These are phyloP conservation scores for Limtongozyma cylindracea DNA, from an alignment of 805 yeast genomes.

Conservation along the genomic window DNA sequence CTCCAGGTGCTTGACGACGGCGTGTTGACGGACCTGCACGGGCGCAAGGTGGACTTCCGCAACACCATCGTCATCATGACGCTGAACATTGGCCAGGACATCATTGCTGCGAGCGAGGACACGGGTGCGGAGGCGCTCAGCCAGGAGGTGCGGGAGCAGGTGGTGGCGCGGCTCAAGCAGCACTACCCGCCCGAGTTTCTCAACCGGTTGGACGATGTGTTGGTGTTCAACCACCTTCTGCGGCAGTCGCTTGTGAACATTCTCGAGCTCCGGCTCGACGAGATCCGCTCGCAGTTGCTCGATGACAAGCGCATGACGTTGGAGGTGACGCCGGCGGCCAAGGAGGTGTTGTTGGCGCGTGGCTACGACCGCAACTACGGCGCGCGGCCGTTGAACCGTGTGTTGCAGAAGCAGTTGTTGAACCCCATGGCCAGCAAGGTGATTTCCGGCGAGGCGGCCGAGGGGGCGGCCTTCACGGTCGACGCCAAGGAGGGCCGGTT, in stretches of 20 bases:
- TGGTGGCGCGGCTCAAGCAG: slow-evolving; percentile 40
- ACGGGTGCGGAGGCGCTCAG: slow-evolving; percentile 35
- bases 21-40: slow-evolving; percentile 80
- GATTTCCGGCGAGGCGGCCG: slow-evolving; percentile 49
- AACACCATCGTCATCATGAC: slow-evolving; percentile 94
- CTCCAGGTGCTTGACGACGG: slow-evolving; percentile 93
- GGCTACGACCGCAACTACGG: slow-evolving; percentile 90
- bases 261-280: slow-evolving; percentile 64
- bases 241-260: slow-evolving; percentile 50
- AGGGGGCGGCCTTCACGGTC: no score
- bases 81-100: slow-evolving; percentile 87
- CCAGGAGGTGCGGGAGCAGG: slow-evolving; percentile 23
- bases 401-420: slow-evolving; percentile 60
- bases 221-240: slow-evolving; percentile 78
- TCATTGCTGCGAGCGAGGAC: slow-evolving; percentile 41
- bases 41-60: slow-evolving; percentile 80
- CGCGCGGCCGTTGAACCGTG: slow-evolving; percentile 86
- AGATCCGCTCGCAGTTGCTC: slow-evolving; percentile 59
- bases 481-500: no score
- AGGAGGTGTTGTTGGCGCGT: slow-evolving; percentile 51
- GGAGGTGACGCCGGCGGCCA: slow-evolving; percentile 32
- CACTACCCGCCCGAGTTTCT: slow-evolving; percentile 87
- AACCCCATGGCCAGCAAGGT: slow-evolving; percentile 70
- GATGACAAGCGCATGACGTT: slow-evolving; percentile 50
- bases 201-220: slow-evolving; percentile 82